Evolutionary conservation across 352 stramenopile species (phyloP).

Genomic region (Phytopythium sindhum): DNA sequence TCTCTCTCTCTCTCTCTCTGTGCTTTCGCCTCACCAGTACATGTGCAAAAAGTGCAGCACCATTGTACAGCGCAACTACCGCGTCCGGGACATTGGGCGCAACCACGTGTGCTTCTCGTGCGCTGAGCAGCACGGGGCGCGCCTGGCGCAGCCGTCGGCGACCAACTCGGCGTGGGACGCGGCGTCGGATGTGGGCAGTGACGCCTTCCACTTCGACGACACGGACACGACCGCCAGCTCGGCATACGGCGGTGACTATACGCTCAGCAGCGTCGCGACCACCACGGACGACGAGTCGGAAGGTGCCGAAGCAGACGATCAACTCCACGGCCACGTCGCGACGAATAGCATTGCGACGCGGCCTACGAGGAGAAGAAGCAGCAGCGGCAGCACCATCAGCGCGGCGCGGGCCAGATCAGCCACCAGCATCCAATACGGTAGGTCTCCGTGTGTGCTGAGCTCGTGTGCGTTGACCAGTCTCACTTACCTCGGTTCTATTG

Average conservation of each 20-base stretch:
- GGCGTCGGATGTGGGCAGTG: background rate
- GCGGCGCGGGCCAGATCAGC: background rate
- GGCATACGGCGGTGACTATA: conserved; percentile 1
- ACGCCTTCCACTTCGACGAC: conserved; percentile 3
- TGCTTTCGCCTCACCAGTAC: conserved; percentile 27
- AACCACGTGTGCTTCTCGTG: conserved; percentile 58
- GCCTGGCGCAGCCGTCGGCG: conserved; percentile 15
- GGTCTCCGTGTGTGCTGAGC: background rate
- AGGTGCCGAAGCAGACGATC: background rate
- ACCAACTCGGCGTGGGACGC: background rate
- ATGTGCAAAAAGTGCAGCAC: conserved; percentile 66
- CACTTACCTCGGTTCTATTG: background rate
- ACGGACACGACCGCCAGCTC: conserved; percentile 2
- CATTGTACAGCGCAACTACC: conserved; percentile 61
- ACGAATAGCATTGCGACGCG: background rate
- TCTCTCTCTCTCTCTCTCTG: background rate
- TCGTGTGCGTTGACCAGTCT: background rate
- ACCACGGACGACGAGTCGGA: conserved; percentile 3
- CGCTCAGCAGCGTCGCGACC: conserved; percentile 2
- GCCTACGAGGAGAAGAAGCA: background rate
- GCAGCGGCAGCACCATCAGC: conserved; percentile 4
- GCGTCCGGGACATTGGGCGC: conserved; percentile 30
- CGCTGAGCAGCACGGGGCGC: conserved; percentile 38
- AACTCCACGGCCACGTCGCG: background rate
- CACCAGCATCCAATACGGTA: background rate